phyloP scores from a whole-genome alignment of 2,329 filamentous ascomycete genomes.

The Fusarium sp. region DNA sequence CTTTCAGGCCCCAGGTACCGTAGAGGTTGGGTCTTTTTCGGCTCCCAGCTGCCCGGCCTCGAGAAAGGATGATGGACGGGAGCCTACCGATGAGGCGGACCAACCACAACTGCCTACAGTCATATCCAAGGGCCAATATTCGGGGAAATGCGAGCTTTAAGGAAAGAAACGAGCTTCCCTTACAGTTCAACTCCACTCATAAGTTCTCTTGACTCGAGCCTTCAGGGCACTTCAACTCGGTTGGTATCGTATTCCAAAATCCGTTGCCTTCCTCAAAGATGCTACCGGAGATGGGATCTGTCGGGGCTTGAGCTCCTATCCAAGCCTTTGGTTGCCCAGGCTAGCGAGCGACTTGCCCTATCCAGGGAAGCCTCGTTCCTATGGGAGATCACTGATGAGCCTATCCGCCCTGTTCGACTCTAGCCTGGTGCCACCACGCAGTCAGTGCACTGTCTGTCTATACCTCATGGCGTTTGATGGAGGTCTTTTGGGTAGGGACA shows the following conservation, averaged over 20 bases:
- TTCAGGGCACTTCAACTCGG: constrained; percentile 5
- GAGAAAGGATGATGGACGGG: constrained; percentile 7
- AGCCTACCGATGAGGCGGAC: constrained; percentile 25
- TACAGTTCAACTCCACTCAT: constrained; percentile 25
- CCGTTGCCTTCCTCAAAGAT: constrained; percentile 5
- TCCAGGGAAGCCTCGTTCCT: constrained; percentile 17
- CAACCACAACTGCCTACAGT: not conserved
- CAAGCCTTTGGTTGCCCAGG: constrained; percentile 2
- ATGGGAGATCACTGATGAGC: constrained; percentile 32
- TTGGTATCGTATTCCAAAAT: constrained; percentile 3
- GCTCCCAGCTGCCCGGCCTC: constrained; percentile 18
- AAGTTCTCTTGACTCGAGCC: constrained; percentile 39
- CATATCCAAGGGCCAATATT: not conserved
- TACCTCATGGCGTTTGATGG: constrained; percentile 33
- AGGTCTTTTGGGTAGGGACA: constrained; percentile 17
- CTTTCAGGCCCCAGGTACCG: constrained; percentile 5
- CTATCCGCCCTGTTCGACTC: constrained; percentile 28
- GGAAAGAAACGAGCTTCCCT: constrained; percentile 6
- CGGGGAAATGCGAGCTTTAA: constrained; percentile 15
- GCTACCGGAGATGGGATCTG: constrained; percentile 7
- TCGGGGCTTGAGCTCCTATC: constrained; percentile 18
- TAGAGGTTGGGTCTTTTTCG: constrained; percentile 10
- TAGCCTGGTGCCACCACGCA: constrained; percentile 29
- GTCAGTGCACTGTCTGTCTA: constrained; percentile 32
- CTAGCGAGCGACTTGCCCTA: constrained; percentile 15